Base-by-base conservation (phyloP, 2,329 filamentous ascomycete genomes). In the Bipolaris bicolor region DNA sequence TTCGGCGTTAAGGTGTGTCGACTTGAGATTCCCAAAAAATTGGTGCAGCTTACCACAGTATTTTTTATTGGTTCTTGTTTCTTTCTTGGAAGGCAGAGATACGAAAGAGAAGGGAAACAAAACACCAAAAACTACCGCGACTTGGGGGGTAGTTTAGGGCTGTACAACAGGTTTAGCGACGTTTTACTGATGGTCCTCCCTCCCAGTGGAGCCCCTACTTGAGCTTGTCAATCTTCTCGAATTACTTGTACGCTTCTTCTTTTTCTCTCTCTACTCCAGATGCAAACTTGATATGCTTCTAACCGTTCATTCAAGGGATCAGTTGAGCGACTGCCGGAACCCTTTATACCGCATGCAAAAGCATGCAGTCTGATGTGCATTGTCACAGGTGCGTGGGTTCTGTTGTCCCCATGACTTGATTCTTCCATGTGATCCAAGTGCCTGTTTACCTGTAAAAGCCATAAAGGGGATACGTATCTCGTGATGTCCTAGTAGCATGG, bases 1-100 rank as follows among this genome's bases (percentile, higher is more conserved):
- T 60, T 60, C 52, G 71, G 71, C 67, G 70, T 75, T 62, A 71
- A 73, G 72, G 72, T 75, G 71, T 75, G 72, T 75, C 57, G 60
- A 71, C 18, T 10, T 64, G 70, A 52, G 64, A 69, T 66, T 66
- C 65, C 66, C 63, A 62, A 68, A 68, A 64, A 64, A 31, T 10
- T 5, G 57, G 64, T 64, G 61, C 65, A 62, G 62, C 72, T 75
- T 73, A 74, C 71, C 59, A 64, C 65, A 71, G 67, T 58, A 63
- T 67, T 59, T 31, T 31, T 13, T 31, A 31, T 31, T 31, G 29
- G 29, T 31, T 31, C 29, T 31, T 31, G 29, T 31, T 31, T 11
- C n/a, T 31, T 13, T 31, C 3, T 2, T 9, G 26, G 7, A 7
- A 6, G 26, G 26, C 26, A 29, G 26, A 9, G 61, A 52, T 63